Evolutionary conservation across 306 rosid genomes (phyloP).

Genomic region (Sesbania bispinosa): DNA sequence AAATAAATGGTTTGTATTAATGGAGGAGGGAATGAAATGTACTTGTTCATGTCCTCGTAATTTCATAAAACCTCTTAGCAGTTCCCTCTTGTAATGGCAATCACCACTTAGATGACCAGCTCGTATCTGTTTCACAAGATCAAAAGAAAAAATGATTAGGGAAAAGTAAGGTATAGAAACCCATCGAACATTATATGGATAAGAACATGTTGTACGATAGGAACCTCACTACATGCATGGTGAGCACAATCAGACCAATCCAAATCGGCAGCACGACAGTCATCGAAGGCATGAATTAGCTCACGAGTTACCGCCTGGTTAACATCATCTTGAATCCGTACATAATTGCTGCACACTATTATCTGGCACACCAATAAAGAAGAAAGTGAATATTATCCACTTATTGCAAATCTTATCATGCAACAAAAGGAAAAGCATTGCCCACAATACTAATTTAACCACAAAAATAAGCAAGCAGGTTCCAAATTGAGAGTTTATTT

Average conservation of each 20-base stretch:
- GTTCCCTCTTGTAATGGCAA: constrained; percentile 77
- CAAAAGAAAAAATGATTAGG: background rate
- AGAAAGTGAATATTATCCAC: background rate
- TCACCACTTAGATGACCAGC: constrained; percentile 78
- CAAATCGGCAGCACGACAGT: constrained; percentile 65
- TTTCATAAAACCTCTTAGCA: constrained; percentile 59
- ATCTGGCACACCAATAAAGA: constrained; percentile 36
- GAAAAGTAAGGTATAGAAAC: background rate
- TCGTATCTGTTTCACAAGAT: constrained; percentile 51
- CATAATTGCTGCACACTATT: constrained; percentile 50
- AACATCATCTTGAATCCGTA: constrained; percentile 62
- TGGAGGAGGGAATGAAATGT: constrained; percentile 7
- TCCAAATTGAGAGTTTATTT: background rate
- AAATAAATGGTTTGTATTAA: background rate
- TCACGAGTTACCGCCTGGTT: constrained; percentile 64
- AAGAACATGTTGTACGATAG: background rate
- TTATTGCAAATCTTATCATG: background rate
- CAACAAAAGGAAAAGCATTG: background rate
- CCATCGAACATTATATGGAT: background rate
- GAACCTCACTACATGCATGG: constrained; percentile 80
- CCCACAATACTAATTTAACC: background rate
- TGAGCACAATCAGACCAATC: constrained; percentile 76
- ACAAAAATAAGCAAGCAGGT: background rate
- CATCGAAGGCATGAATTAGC: constrained; percentile 71
- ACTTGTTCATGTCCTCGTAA: constrained; percentile 81